Evolutionary conservation across 2,329 filamentous ascomycete species (phyloP).

Genomic region (Ceratocystis eucalypticola): DNA sequence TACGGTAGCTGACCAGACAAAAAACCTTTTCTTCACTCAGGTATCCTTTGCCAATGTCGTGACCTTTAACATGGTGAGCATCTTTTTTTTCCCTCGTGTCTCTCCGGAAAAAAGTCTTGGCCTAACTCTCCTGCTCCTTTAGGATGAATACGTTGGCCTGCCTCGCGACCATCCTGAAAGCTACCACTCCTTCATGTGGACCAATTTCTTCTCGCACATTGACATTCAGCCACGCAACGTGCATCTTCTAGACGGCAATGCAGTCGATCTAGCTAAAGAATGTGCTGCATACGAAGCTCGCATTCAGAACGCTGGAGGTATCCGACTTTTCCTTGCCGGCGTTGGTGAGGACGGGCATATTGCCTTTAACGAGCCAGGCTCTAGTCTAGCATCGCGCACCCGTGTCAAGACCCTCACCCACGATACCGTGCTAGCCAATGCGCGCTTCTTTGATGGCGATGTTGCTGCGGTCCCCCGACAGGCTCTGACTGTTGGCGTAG

Average conservation of each 20-base stretch:
- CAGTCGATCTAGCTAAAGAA: slow-evolving; percentile 59
- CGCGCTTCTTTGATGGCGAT: slow-evolving; percentile 68
- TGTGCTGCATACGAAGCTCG: slow-evolving; percentile 67
- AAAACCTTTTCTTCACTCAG: slow-evolving; percentile 26
- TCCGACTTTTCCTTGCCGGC: slow-evolving; percentile 73
- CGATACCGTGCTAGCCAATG: slow-evolving; percentile 76
- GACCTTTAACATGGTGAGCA: slow-evolving; percentile 74
- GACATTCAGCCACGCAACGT: slow-evolving; percentile 72
- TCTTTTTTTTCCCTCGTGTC: slow-evolving; percentile 1
- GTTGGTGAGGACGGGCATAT: slow-evolving; percentile 81
- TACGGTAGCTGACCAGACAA: not conserved
- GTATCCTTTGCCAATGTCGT: slow-evolving; percentile 80
- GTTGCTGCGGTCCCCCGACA: slow-evolving; percentile 61
- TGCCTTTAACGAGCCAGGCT: slow-evolving; percentile 82
- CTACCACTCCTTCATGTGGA: slow-evolving; percentile 90
- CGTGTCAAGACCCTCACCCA: slow-evolving; percentile 78
- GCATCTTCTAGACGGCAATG: slow-evolving; percentile 73
- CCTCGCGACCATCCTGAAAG: slow-evolving; percentile 71
- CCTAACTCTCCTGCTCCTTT: slow-evolving; percentile 18
- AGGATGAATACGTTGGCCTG: slow-evolving; percentile 79
- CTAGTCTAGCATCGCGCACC: slow-evolving; percentile 61
- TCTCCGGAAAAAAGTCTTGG: not conserved
- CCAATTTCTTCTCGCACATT: slow-evolving; percentile 75
- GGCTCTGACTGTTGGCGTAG: slow-evolving; percentile 73
- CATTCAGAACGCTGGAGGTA: slow-evolving; percentile 61